Base-by-base conservation (phyloP, 202 grass and related monocot genomes). In the Setaria viridis region DNA sequence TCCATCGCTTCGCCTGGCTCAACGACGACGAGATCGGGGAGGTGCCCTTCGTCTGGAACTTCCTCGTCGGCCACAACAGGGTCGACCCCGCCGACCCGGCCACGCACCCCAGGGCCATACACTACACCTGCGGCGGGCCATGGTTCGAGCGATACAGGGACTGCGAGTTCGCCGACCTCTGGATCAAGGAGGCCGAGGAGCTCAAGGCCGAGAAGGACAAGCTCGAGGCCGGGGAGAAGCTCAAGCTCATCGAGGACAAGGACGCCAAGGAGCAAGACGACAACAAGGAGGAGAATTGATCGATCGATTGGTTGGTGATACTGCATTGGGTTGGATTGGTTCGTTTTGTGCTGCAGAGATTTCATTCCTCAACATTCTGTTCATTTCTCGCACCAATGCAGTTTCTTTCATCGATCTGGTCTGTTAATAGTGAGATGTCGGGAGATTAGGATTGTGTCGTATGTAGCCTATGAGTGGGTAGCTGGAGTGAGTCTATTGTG, bases 131-230 rank as follows among this genome's bases (percentile, higher is more conserved):
- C 25, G 92, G 86, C 0, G 92, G 84, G 3, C 91, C 88, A 0
- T 93, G 88, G 88, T 93, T 93, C 74, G 83, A 91, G 83, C 46
- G 47, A 12, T 91, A 91, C 79, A 86, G 14, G 42, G 56, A 88
- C 55, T 93, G 91, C 80, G 86, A 93, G 79, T 93, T 86, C 85
- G 86, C 88, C 7, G 91, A 93, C 5, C 74, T 86, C 48, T 93
- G 88, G 91, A 0, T 88, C 68, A 62, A 86, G 72, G 91, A 92
- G 58, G 84, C 81, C 2, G 49, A 53, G 30, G 45, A 81, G 11
- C 70, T 72, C 45, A 72, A 7, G 70, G 55, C 80, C 34, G 87
- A 81, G 1, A 53, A 80, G 77, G 41, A 59, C 12, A 45, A 51
- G 63, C 55, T 7, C 15, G 8, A 70, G 48, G 25, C 0, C 25